These are phyloP conservation scores for Cyclospora cayetanensis DNA, from an alignment of 169 alveolate species.

Conservation along the genomic window DNA sequence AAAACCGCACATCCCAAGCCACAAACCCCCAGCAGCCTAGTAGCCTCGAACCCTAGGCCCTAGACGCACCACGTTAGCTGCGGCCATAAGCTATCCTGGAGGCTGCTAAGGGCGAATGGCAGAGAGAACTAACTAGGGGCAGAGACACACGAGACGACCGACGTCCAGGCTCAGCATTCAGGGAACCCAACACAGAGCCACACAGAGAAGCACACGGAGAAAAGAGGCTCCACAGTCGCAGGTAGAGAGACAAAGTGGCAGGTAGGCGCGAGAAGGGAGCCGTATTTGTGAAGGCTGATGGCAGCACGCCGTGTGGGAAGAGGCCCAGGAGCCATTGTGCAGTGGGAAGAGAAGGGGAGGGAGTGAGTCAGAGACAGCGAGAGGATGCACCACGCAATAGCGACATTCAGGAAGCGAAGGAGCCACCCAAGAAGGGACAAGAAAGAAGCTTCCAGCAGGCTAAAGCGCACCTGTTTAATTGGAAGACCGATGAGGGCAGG, in stretches of 20 bases:
- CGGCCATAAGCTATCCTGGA: neutral
- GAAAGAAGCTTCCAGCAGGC: neutral
- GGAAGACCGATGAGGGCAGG: constrained; percentile 75
- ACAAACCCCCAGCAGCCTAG: neutral
- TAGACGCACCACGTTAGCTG: neutral
- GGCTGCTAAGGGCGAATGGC: too few species aligned
- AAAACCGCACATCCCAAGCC: constrained; percentile 76
- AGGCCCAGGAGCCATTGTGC: too few species aligned
- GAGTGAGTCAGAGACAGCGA: too few species aligned
- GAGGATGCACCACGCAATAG: too few species aligned
- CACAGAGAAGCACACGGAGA: neutral
- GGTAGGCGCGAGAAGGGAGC: too few species aligned
- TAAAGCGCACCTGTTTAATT: constrained; percentile 71
- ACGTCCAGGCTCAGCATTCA: neutral
- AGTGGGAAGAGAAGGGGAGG: too few species aligned
- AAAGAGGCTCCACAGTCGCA: too few species aligned
- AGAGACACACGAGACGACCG: neutral
- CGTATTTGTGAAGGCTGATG: too few species aligned
- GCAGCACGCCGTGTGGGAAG: too few species aligned
- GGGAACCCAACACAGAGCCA: neutral
- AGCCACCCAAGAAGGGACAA: neutral
- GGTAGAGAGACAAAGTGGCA: too few species aligned
- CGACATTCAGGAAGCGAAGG: neutral
- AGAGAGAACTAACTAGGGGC: neutral
- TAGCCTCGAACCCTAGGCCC: neutral